A percentile compares a stretch with the other conserved stretches of the same genome.
Evolutionary conservation across 2,329 filamentous ascomycete species (phyloP).

Genomic region (Calonectria pauciramosa): DNA sequence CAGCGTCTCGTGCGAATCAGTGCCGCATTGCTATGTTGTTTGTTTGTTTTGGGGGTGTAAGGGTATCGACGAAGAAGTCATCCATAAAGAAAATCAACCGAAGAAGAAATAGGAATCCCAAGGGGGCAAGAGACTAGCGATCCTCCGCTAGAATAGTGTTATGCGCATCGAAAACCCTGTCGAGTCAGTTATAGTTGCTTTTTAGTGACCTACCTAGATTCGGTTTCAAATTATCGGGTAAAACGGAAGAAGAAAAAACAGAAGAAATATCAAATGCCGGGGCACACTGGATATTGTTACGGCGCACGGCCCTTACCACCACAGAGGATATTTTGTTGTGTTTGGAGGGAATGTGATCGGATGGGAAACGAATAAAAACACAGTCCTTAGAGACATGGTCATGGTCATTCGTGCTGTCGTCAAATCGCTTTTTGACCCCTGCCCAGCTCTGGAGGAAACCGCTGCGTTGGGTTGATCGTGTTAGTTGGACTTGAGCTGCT

Average conservation of each 20-base stretch:
- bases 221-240: background rate
- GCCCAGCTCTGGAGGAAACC: slow-evolving; percentile 23
- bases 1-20: slow-evolving; percentile 31
- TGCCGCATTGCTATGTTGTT: slow-evolving; percentile 29
- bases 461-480: slow-evolving; percentile 21
- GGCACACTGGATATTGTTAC: slow-evolving; percentile 19
- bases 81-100: slow-evolving; percentile 20
- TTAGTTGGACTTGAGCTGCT: slow-evolving; percentile 33
- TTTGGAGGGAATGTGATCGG: slow-evolving; percentile 3
- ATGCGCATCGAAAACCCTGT: slow-evolving; percentile 30
- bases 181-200: slow-evolving; percentile 33
- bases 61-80: slow-evolving; percentile 44
- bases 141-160: slow-evolving; percentile 3
- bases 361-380: background rate
- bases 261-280: background rate
- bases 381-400: background rate
- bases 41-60: slow-evolving; percentile 30
- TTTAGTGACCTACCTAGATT: slow-evolving; percentile 33
- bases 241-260: background rate
- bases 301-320: slow-evolving; percentile 42
- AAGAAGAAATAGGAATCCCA: slow-evolving; percentile 15
- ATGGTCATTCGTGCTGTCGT: background rate
- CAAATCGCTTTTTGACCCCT: slow-evolving; percentile 25
- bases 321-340: slow-evolving; percentile 24
- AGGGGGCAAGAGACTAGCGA: slow-evolving; percentile 5